A percentile compares a stretch with the other conserved stretches of the same genome.
Conservation (phyloP, 2,329 filamentous ascomycete genomes). For the Nemania sp. region DNA sequence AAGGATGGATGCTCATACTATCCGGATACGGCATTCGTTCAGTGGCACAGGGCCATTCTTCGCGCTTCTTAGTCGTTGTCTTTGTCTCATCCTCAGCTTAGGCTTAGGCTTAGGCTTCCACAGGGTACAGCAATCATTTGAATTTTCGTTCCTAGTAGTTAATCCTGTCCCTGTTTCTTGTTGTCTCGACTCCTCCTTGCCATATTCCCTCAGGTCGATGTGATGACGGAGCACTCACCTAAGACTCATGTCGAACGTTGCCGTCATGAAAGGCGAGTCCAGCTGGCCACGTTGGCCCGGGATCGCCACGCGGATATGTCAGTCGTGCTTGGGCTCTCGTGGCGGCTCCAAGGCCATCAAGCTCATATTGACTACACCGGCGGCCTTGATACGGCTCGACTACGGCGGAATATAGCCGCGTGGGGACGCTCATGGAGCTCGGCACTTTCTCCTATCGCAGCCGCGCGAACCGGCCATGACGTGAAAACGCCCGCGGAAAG, state of each 20-base stretch:
- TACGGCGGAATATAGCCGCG: background rate
- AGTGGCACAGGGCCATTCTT: background rate
- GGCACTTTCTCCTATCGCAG: too few relatives aligned
- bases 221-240: constrained; percentile 1
- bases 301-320: constrained; percentile 24
- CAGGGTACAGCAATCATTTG: too few relatives aligned
- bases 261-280: constrained; percentile 23
- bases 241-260: constrained; percentile 9
- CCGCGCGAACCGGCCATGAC: too few relatives aligned
- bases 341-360: constrained; percentile 17
- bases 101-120: too few relatives aligned
- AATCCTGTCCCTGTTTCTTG: too few relatives aligned
- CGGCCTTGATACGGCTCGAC: constrained; percentile 22
- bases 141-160: too few relatives aligned
- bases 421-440: background rate
- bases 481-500: too few relatives aligned
- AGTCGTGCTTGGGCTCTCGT: constrained; percentile 29
- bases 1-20: background rate
- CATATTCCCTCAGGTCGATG: too few relatives aligned
- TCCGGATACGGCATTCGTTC: constrained; percentile 1
- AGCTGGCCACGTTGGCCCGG: constrained; percentile 23
- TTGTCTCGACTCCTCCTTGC: too few relatives aligned
- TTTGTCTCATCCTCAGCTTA: constrained; percentile 1
- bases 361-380: constrained; percentile 31
- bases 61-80: background rate